A percentile compares a stretch with the other conserved stretches of the same genome.
Conservation (phyloP, 768 basidiomycete species). For the Rhodosporidiobolus odoratus region DNA sequence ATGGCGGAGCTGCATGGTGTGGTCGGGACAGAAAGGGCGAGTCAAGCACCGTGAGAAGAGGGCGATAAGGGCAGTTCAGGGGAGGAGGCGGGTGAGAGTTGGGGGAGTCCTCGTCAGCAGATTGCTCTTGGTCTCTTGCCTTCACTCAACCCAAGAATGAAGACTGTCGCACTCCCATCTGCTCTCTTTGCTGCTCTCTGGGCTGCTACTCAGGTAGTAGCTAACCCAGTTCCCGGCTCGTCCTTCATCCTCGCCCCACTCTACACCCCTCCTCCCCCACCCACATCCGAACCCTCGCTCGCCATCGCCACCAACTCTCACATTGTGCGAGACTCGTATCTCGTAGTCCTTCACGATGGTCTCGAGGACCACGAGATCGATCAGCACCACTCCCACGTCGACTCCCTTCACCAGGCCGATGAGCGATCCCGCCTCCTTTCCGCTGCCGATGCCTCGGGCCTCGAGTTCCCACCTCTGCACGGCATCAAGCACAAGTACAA, state of each 20-base stretch:
- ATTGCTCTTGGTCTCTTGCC: neutral
- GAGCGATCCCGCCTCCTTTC: slow-evolving; percentile 45
- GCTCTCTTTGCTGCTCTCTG: slow-evolving; percentile 19
- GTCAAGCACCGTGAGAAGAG: too few relatives aligned
- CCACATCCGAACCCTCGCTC: neutral
- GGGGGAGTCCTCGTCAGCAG: neutral
- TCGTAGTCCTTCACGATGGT: slow-evolving; percentile 77
- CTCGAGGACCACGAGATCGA: slow-evolving; percentile 52
- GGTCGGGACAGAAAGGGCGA: too few relatives aligned
- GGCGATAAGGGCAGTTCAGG: too few relatives aligned
- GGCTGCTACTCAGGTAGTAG: slow-evolving; percentile 34
- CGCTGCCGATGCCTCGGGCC: neutral
- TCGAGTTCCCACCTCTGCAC: slow-evolving; percentile 44
- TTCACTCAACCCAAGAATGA: neutral
- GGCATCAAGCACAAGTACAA: slow-evolving; percentile 44
- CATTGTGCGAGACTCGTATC: slow-evolving; percentile 81
- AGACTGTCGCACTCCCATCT: slow-evolving; percentile 10
- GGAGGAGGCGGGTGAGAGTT: neutral
- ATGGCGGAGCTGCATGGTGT: too few relatives aligned
- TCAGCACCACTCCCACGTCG: slow-evolving; percentile 65
- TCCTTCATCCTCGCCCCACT: slow-evolving; percentile 43
- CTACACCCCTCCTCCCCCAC: slow-evolving; percentile 29
- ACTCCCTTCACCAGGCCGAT: slow-evolving; percentile 65
- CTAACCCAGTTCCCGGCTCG: slow-evolving; percentile 40
- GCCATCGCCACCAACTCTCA: slow-evolving; percentile 22